Conservation (phyloP, 2,329 filamentous ascomycete species). For the Fusarium sp. region DNA sequence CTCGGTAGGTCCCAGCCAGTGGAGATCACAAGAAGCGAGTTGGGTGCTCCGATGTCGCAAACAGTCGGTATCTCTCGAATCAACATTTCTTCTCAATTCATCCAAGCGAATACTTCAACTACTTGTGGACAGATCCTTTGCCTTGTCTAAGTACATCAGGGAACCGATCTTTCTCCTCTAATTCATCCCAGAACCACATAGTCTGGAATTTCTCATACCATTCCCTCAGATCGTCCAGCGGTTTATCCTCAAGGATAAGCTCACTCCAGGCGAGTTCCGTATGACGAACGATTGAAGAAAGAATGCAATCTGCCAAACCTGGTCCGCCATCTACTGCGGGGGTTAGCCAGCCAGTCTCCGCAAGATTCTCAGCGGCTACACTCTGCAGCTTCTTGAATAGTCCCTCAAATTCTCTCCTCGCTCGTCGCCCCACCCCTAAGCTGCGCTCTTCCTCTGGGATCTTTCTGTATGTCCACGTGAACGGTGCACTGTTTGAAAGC, state of each 20-base stretch:
- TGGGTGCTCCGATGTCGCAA: no score
- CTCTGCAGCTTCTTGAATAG: neutral
- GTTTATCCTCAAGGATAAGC: neutral
- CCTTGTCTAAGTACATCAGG: neutral
- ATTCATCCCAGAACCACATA: neutral
- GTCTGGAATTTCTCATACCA: constrained; percentile 8
- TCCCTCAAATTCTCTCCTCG: neutral
- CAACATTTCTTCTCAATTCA: no score
- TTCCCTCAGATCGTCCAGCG: neutral
- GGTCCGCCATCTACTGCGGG: no score
- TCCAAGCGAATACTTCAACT: fast-evolving
- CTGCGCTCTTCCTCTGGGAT: neutral
- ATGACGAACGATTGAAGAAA: constrained; percentile 2
- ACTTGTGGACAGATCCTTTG: neutral
- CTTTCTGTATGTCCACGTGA: neutral
- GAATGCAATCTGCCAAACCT: neutral
- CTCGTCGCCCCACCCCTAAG: neutral
- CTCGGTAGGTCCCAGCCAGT: no score
- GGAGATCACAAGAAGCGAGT: no score
- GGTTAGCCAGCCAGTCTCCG: neutral
- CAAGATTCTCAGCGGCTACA: neutral
- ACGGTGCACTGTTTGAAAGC: constrained; percentile 1
- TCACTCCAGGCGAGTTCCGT: constrained; percentile 3
- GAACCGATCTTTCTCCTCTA: constrained; percentile 1
- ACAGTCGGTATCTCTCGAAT: no score